These are phyloP conservation scores for Retiboletus flavoniger DNA, from an alignment of 1,284 basidiomycete species.

Conservation along the genomic window DNA sequence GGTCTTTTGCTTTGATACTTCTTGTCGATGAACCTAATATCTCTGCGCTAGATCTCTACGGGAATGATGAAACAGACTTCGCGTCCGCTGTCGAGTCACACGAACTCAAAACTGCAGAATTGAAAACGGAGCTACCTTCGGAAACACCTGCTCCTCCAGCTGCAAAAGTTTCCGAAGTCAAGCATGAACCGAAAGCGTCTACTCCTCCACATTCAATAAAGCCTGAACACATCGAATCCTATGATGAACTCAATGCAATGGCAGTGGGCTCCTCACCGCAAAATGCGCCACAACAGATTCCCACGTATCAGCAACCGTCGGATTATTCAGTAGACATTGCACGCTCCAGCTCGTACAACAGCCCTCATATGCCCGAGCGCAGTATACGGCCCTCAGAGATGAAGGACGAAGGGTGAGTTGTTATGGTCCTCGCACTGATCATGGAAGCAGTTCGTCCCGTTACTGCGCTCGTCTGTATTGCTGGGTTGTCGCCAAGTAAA, in stretches of 20 bases:
- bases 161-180: constrained; percentile 19
- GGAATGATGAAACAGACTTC: constrained; percentile 68
- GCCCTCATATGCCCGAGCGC: constrained; percentile 52
- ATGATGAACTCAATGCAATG: constrained; percentile 17
- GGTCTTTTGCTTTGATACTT: constrained; percentile 13
- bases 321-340: constrained; percentile 45
- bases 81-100: constrained; percentile 43
- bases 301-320: constrained; percentile 67
- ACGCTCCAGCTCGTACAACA: constrained; percentile 42
- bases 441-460: constrained; percentile 9
- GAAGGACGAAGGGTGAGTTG: constrained; percentile 97
- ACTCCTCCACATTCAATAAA: constrained; percentile 20
- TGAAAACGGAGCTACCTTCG: constrained; percentile 16
- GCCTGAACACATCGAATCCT: constrained; percentile 21
- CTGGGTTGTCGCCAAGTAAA: constrained; percentile 31
- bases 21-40: background rate
- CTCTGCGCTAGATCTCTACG: constrained; percentile 64
- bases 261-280: constrained; percentile 26
- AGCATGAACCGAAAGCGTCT: constrained; percentile 20
- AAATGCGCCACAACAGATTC: constrained; percentile 62
- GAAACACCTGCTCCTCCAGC: constrained; percentile 19
- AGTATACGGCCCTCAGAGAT: constrained; percentile 88
- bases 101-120: constrained; percentile 29
- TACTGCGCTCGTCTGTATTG: constrained; percentile 29
- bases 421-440: constrained; percentile 7